Evolutionary conservation across 2,329 filamentous ascomycete genomes (phyloP).

Genomic region (Pleurostoma richardsiae): DNA sequence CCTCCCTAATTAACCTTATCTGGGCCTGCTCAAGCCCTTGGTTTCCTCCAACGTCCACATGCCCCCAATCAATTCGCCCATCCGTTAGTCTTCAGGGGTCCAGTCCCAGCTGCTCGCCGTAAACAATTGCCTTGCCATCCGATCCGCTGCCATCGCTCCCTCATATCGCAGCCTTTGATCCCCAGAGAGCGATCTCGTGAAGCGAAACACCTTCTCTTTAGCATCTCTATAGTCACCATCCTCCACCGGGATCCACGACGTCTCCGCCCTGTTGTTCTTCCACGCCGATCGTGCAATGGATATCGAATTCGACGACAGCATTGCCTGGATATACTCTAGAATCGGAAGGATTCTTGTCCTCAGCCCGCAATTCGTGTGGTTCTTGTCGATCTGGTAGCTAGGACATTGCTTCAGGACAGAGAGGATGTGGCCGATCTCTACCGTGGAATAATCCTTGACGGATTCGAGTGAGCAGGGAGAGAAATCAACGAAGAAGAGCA

Average conservation of each 20-base stretch:
- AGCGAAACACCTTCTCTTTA: conserved; percentile 32
- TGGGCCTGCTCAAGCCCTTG: neutral
- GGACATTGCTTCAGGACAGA: conserved; percentile 60
- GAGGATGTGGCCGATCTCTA: conserved; percentile 59
- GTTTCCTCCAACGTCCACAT: too few species aligned
- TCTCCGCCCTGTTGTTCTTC: conserved; percentile 32
- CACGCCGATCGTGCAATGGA: conserved; percentile 39
- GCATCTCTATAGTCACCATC: conserved; percentile 9
- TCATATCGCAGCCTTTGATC: conserved; percentile 46
- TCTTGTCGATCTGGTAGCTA: conserved; percentile 67
- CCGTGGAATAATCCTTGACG: conserved; percentile 43
- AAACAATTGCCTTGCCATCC: conserved; percentile 48
- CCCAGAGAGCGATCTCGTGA: conserved; percentile 43
- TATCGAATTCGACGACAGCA: conserved; percentile 43
- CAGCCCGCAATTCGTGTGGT: conserved; percentile 70
- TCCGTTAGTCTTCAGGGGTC: conserved; percentile 40
- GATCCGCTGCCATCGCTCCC: conserved; percentile 42
- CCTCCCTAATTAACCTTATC: neutral
- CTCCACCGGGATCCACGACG: conserved; percentile 31
- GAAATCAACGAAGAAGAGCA: conserved; percentile 56
- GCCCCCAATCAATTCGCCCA: too few species aligned
- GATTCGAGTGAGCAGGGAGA: conserved; percentile 38
- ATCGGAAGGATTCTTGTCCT: conserved; percentile 61
- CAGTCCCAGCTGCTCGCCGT: conserved; percentile 55
- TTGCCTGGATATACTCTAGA: conserved; percentile 57